Conservation (phyloP, 1,284 basidiomycete species). For the Trichosporon coremiiforme region DNA sequence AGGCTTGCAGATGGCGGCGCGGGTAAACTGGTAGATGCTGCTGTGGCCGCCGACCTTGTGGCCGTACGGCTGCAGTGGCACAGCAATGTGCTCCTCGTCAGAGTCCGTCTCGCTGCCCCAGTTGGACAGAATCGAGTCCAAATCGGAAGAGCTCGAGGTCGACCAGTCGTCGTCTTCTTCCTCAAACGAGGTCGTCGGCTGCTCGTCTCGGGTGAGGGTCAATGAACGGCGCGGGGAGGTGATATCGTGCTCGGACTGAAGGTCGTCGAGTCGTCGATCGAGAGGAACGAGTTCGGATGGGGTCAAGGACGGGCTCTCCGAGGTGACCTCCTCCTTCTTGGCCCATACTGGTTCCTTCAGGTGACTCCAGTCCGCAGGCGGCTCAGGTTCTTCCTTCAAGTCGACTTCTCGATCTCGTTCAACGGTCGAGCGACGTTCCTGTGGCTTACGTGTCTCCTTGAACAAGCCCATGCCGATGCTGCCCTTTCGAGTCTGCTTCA, state of each 20-base stretch:
- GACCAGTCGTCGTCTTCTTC: slow-evolving; percentile 29
- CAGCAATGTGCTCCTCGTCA: slow-evolving; percentile 67
- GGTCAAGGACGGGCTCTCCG: not conserved
- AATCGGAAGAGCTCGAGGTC: slow-evolving; percentile 17
- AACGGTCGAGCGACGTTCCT: slow-evolving; percentile 17
- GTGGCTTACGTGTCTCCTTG: slow-evolving; percentile 45
- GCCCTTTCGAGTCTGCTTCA: slow-evolving; percentile 55
- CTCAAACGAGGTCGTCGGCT: slow-evolving; percentile 14
- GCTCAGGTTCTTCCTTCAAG: not conserved
- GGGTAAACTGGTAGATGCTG: slow-evolving; percentile 97
- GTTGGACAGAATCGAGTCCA: slow-evolving; percentile 8
- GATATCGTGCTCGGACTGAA: not conserved
- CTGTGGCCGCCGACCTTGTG: slow-evolving; percentile 98
- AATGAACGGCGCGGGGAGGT: slow-evolving; percentile 24
- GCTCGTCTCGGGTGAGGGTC: slow-evolving; percentile 5
- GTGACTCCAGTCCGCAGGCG: not conserved
- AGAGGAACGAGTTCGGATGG: not conserved
- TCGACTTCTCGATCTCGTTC: not conserved
- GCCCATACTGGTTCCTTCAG: not conserved
- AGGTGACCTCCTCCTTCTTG: not conserved
- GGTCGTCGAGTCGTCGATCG: slow-evolving; percentile 4
- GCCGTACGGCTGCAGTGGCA: slow-evolving; percentile 91
- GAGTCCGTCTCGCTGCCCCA: slow-evolving; percentile 34
- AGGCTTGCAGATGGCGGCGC: slow-evolving; percentile 98
- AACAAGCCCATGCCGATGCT: slow-evolving; percentile 57